Evolutionary conservation across 164 flowering plant genomes (phyloP).

Genomic region (Annona squamosa): DNA sequence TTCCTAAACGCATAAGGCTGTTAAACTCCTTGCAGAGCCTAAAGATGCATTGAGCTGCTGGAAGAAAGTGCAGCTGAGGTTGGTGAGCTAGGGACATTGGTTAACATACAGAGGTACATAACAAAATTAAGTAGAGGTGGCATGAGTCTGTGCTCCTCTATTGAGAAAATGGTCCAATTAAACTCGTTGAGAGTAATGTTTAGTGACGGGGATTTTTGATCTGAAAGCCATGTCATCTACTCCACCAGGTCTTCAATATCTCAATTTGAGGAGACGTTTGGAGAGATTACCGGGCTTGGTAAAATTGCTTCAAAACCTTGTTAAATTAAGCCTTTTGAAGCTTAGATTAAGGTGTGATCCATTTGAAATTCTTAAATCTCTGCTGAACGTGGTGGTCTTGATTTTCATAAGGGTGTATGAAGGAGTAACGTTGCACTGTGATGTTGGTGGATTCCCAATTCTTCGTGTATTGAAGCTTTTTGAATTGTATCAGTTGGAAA

Average conservation of each 20-base stretch:
- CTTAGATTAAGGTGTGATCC: slow-evolving; percentile 21
- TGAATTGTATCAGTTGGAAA: slow-evolving; percentile 10
- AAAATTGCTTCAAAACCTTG: slow-evolving; percentile 7
- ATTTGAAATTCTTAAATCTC: slow-evolving; percentile 16
- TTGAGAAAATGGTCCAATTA: slow-evolving; percentile 16
- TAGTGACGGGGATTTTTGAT: slow-evolving; percentile 9
- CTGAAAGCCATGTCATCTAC: slow-evolving; percentile 12
- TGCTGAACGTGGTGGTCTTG: slow-evolving; percentile 26
- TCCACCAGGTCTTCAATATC: slow-evolving; percentile 18
- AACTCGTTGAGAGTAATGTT: slow-evolving; percentile 10
- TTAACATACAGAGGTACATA: slow-evolving; percentile 27
- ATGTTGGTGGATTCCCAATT: slow-evolving; percentile 16
- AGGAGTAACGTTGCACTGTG: slow-evolving; percentile 14
- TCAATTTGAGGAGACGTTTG: slow-evolving; percentile 16
- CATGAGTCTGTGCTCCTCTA: slow-evolving; percentile 12
- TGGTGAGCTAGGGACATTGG: slow-evolving; percentile 23
- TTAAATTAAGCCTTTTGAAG: slow-evolving; percentile 12
- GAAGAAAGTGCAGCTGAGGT: slow-evolving; percentile 5
- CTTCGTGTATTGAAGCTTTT: slow-evolving; percentile 17
- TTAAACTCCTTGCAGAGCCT: slow-evolving; percentile 22
- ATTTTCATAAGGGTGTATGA: slow-evolving; percentile 15
- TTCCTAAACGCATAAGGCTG: slow-evolving; percentile 10
- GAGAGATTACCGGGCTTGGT: slow-evolving; percentile 22
- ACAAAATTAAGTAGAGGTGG: slow-evolving; percentile 22
- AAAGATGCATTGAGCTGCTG: slow-evolving; percentile 8